Base-by-base conservation (phyloP, 257 asterid species). In the Capsicum chinense region DNA sequence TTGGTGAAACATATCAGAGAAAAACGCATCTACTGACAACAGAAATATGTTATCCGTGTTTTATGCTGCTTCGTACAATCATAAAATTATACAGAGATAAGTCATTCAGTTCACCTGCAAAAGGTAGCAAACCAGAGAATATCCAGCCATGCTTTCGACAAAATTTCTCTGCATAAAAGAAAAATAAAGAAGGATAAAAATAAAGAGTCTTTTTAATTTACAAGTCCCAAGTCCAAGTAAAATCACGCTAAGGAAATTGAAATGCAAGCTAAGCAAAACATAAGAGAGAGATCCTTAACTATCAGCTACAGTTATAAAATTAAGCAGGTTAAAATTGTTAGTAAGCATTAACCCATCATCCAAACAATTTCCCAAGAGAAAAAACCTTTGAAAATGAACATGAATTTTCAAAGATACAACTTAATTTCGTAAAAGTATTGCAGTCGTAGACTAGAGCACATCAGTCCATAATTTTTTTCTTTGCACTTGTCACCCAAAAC, bases 61-160 rank as follows among this genome's bases (percentile, higher is more conserved):
- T 54, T 8, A 78, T 78, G 64, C 82, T 54, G 54, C 48, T 78
- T 54, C 19, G 9, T 54, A 50, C 82, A 78, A 54, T 78, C 82
- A 54, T 26, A 78, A 35, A 66, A 56, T 16, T 39, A 63, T 15
- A 10, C 39, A 78, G 57, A 84, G 83, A 79, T 15, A 44, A 33
- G 48, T 33, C 66, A 54, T 12, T 9, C 39, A 19, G 15, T 37
- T 86, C 68, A 90, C 93, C 93, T 96, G 99, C 90, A 96, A 88
- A 81, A 96, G 97, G 90, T 96, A 96, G 92, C 99, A 96, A 83
- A 96, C 99, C 35, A 96, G 89, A 85, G 99, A 96, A 90, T 96
- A 96, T 81, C 99, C 99, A 56, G 99, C 99, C 98, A 96, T 96
- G 97, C 99, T 96, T 88, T 96, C 99, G 17, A 96, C 99, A 81